Conservation (phyloP, 768 basidiomycete genomes). For the Galerina marginata region DNA sequence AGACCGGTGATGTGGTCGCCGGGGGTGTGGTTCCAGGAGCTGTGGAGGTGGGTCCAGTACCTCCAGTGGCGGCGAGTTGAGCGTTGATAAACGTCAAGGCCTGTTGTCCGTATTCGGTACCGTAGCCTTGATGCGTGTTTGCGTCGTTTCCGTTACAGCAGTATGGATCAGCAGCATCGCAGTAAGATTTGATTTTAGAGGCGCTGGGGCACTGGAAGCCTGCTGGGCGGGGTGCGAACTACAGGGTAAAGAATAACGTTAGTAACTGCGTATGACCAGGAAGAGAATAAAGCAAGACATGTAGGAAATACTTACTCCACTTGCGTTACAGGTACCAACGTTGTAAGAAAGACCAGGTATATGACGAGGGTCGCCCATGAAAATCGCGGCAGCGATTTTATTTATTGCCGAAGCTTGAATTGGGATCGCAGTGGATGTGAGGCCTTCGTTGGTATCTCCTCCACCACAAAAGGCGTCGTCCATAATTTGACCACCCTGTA, state of each 20-base stretch:
- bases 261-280: too few species aligned
- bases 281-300: neutral
- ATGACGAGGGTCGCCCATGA: constrained; percentile 40
- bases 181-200: constrained; percentile 24
- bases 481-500: constrained; percentile 39
- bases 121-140: constrained; percentile 38
- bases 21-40: constrained; percentile 6
- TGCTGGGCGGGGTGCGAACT: constrained; percentile 39
- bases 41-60: neutral
- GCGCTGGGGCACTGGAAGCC: constrained; percentile 25
- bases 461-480: constrained; percentile 40
- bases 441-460: constrained; percentile 37
- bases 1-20: constrained; percentile 11
- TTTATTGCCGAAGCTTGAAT: constrained; percentile 32
- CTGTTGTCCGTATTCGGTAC: constrained; percentile 33
- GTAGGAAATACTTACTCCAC: constrained; percentile 29
- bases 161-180: constrained; percentile 39
- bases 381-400: constrained; percentile 39
- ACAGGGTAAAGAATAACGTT: neutral
- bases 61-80: constrained; percentile 28
- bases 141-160: constrained; percentile 38
- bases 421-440: constrained; percentile 34
- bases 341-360: constrained; percentile 38
- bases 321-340: constrained; percentile 37
- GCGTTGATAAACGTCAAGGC: constrained; percentile 36